Base-by-base conservation (phyloP, 441 rosid genomes). In the Pelargonium fulgidum region DNA sequence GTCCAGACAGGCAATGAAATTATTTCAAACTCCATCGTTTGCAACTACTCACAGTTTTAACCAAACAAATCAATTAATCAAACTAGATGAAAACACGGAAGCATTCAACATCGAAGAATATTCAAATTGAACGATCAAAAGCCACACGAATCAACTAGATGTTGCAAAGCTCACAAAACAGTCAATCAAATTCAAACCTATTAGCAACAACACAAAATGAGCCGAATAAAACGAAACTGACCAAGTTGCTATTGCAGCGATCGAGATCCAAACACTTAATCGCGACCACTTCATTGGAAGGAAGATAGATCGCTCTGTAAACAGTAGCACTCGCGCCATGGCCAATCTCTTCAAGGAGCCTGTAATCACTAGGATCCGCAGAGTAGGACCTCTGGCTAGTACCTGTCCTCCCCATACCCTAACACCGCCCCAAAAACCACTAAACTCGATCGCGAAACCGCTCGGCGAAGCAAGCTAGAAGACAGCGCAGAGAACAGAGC, bases 261-360 rank as follows among this genome's bases (percentile, higher is more conserved):
- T 92, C 97, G 84, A 95, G 99, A 91, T 95, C 99, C 87, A 95
- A 85, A 73, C 96, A 87, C 78, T 95, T 95, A 70, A 95, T 84
- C 14, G 99, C 98, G 61, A 95, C 85, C 70, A 92, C 80, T 66
- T 92, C 89, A 56, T 95, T 92, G 71, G 74, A 69, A 1, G 97
- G 98, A 41, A 92, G 82, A 82, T 84, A 90, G 90, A 92, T 91
- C 89, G 98, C 98, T 70, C 93, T 75, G 74, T 78, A 87, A 6
- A 95, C 98, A 45, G 87, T 86, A 29, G 98, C 98, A 59, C 98
- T 92, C 63, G 99, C 97, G 70, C 99, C 99, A 74, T 89, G 82
- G 0, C 97, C 98, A 39, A 89, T 77, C 79, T 92, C 99, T 75
- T 95, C 99, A 22, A 95, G 80, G 52, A 87, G 91, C 79, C 71